Base-by-base conservation (phyloP, 108 stramenopile genomes). In the Licmophora abbreviata region DNA sequence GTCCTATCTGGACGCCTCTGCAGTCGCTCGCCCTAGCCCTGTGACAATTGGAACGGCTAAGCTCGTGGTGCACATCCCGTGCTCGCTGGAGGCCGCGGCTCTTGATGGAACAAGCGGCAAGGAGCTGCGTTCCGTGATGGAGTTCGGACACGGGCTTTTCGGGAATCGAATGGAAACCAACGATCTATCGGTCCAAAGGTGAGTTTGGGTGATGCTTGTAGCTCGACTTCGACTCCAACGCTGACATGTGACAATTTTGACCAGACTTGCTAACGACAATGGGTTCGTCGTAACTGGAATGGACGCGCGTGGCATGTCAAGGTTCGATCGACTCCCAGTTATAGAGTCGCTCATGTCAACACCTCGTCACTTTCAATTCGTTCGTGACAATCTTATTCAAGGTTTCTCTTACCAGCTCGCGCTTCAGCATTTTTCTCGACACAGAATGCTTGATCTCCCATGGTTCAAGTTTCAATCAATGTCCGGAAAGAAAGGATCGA, bases 121-220 rank as follows among this genome's bases (percentile, higher is more conserved):
- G 17, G 7, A 49, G 12, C 17, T 83, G 14, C 51, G 68, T 14
- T 64, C 77, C 10, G 59, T 85, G 20, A 59, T 90, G 44, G 80
- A 90, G 36, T 84, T 61, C 54, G 88, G 88, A 12, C 88, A 90
- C 56, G 83, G 83, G 7, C 62, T 90, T 29, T 85, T 90, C 29
- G 69, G 56, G 36, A 68, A 58, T 54, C 66, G 82, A 6, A 54
- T 2, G 11, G 75, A 81, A 57, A 44, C 67, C 15, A n/a, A n/a
- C n/a, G n/a, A n/a, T n/a, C n/a, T n/a, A n/a, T n/a, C n/a, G n/a
- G n/a, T n/a, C n/a, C n/a, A n/a, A n/a, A n/a, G n/a, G n/a, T n/a
- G n/a, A n/a, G n/a, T n/a, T n/a, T n/a, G n/a, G n/a, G n/a, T n/a
- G n/a, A n/a, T n/a, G n/a, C n/a, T n/a, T n/a, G n/a, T n/a, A n/a